phyloP scores from a whole-genome alignment of 2,329 filamentous ascomycete genomes.

The Neocucurbitaria cava region DNA sequence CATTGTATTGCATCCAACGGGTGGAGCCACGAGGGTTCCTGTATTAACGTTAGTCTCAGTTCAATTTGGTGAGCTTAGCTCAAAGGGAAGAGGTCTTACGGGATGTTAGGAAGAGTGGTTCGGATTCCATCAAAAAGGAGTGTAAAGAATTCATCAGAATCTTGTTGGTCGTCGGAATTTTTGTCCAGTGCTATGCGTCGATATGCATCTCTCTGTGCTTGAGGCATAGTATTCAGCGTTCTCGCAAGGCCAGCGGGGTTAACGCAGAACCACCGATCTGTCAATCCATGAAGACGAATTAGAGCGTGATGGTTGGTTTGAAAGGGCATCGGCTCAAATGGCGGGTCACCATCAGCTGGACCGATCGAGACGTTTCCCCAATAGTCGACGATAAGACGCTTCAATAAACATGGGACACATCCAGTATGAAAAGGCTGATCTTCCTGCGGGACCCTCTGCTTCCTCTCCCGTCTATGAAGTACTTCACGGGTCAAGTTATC shows the following conservation, averaged over 20 bases:
- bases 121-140: background rate
- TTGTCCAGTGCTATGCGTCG: background rate
- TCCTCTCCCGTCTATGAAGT: background rate
- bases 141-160: background rate
- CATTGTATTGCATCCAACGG: background rate
- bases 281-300: background rate
- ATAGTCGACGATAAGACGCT: slow-evolving; percentile 4
- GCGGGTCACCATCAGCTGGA: background rate
- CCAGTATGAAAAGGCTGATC: background rate
- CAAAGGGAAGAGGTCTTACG: background rate
- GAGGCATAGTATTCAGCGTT: background rate
- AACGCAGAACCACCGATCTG: background rate
- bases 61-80: background rate
- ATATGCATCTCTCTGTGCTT: too few relatives aligned
- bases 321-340: background rate
- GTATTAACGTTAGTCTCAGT: background rate
- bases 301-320: background rate
- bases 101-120: background rate
- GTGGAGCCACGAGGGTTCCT: background rate
- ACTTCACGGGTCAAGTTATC: background rate
- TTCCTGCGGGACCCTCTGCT: background rate
- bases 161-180: background rate
- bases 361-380: background rate
- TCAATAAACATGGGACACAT: slow-evolving; percentile 12
- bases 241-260: background rate